Evolutionary conservation across 2,329 filamentous ascomycete genomes (phyloP).

Genomic region (Stagonosporopsis chrysanthemi): DNA sequence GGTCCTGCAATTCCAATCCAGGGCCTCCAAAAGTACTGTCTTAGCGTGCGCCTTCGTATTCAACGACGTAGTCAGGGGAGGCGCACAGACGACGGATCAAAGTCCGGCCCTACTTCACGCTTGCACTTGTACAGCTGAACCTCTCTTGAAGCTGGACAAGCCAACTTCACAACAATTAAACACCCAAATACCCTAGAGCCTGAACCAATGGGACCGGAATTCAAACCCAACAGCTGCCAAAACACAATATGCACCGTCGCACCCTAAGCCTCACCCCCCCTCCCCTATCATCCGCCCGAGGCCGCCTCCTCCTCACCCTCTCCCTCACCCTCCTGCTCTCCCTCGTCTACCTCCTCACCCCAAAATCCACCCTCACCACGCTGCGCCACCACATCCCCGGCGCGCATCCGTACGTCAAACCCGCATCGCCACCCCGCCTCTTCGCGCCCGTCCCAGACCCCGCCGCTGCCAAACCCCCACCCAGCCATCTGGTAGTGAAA

Average conservation of each 20-base stretch:
- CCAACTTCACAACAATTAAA: not conserved
- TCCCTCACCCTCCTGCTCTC: not conserved
- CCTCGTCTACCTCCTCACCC: conserved; percentile 1
- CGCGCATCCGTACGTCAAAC: conserved; percentile 20
- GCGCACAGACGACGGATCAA: conserved; percentile 17
- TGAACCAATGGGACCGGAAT: not conserved
- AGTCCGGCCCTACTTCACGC: conserved; percentile 5
- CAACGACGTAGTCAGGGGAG: conserved; percentile 4
- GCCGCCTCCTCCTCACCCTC: not conserved
- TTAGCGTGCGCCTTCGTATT: not conserved
- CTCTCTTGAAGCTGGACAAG: not conserved
- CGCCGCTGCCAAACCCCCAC: conserved; percentile 3
- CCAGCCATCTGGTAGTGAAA: conserved; percentile 23
- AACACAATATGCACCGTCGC: not conserved
- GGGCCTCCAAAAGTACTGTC: too few relatives aligned
- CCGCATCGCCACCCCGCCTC: not conserved
- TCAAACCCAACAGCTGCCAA: not conserved
- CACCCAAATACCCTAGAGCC: not conserved
- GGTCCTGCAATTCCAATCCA: too few relatives aligned
- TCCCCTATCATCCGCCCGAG: not conserved
- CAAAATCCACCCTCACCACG: not conserved
- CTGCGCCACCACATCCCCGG: conserved; percentile 4
- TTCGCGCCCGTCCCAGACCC: conserved; percentile 2
- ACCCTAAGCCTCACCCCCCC: conserved; percentile 1
- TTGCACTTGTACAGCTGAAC: not conserved